Percentiles rank a stretch among this genome's conserved stretches.
Evolutionary conservation across 257 asterid genomes (phyloP).

Genomic region (Vinca minor): DNA sequence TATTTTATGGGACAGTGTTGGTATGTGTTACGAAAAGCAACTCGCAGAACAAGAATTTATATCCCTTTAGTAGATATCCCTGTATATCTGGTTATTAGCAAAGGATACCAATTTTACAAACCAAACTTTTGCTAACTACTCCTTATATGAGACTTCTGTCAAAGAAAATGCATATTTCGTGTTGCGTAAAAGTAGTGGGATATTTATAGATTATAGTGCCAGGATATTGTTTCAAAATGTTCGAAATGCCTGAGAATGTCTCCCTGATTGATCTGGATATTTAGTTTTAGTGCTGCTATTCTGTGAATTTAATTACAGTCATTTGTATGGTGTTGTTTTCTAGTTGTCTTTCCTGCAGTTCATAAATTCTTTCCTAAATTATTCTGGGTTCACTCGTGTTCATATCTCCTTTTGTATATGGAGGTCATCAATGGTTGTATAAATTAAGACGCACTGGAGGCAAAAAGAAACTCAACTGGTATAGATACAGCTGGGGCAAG

Average conservation of each 20-base stretch:
- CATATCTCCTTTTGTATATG: background rate
- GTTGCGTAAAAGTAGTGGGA: background rate
- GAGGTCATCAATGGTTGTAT: background rate
- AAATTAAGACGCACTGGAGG: background rate
- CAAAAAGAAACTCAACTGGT: too few relatives aligned
- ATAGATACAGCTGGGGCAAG: background rate
- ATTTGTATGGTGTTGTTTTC: background rate
- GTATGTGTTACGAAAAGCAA: background rate
- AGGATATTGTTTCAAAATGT: background rate
- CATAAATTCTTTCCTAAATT: too few relatives aligned
- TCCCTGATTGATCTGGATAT: background rate
- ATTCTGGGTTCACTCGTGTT: too few relatives aligned
- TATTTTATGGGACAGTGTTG: too few relatives aligned
- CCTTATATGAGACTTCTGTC: background rate
- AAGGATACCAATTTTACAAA: background rate
- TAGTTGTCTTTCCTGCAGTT: background rate
- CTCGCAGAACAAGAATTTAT: background rate
- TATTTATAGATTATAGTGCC: background rate
- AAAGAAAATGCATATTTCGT: background rate
- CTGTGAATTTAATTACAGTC: background rate
- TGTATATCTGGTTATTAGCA: too few relatives aligned
- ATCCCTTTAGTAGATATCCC: background rate
- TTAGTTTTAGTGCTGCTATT: background rate
- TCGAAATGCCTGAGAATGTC: background rate
- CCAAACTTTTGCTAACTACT: background rate